These are phyloP conservation scores for Amanita fuliginea DNA, from an alignment of 768 basidiomycete genomes.

Conservation along the genomic window DNA sequence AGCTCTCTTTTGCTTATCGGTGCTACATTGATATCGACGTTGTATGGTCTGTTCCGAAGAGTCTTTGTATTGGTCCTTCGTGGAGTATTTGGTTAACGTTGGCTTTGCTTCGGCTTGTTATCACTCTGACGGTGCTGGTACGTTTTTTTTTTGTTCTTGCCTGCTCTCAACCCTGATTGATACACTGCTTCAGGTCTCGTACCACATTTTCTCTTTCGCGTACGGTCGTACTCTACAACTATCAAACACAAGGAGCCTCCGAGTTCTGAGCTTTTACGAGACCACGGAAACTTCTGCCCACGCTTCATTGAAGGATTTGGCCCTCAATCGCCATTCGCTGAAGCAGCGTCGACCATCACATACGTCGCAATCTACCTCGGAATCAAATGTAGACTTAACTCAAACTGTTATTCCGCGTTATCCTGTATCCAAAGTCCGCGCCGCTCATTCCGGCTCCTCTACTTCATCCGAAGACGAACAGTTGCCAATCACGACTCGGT, in stretches of 20 bases:
- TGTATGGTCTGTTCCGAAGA: constrained; percentile 40
- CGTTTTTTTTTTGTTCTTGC: constrained; percentile 19
- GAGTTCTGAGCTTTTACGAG: background rate
- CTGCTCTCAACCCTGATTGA: constrained; percentile 1
- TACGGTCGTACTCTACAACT: constrained; percentile 17
- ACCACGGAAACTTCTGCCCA: background rate
- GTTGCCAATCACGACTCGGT: background rate
- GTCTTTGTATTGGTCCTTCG: constrained; percentile 19
- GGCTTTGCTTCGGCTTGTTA: constrained; percentile 36
- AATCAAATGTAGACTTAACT: constrained; percentile 1
- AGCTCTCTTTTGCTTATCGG: constrained; percentile 27
- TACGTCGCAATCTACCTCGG: constrained; percentile 1
- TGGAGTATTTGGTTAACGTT: constrained; percentile 48
- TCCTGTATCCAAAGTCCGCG: background rate
- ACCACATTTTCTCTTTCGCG: constrained; percentile 15
- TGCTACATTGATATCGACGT: constrained; percentile 60
- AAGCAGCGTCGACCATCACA: constrained; percentile 1
- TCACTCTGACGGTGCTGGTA: constrained; percentile 45
- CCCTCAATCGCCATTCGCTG: background rate
- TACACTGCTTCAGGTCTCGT: constrained; percentile 14
- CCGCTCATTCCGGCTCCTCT: background rate
- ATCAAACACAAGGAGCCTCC: background rate
- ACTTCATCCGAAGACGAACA: constrained; percentile 5
- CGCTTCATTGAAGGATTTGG: background rate
- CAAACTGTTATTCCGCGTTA: background rate